Evolutionary conservation across 1,139 yeast genomes (phyloP), one percentile per base, ranked within the genome.

Genomic region (Taphrina pruni): DNA sequence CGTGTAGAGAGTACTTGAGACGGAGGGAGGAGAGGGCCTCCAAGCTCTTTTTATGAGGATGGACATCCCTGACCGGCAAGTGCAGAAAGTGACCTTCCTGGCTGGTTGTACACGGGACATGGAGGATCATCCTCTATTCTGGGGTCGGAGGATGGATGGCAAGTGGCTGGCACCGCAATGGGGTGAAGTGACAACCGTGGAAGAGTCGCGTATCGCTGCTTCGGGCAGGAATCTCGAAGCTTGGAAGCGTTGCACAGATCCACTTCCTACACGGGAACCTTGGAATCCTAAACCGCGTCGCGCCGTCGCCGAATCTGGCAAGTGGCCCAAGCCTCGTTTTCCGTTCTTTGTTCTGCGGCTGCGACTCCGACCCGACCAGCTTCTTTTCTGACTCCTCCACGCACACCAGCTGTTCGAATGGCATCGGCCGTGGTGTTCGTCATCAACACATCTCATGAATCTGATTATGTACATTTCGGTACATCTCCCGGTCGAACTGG

Each of bases 141-240:
- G 14, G 43, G 43, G 43, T 9, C 14, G 43, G 43, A 39, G 43
- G 43, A 39, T 39, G 43, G 43, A 14, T 9, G 11, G 43, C 43
- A 39, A 45, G 48, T 45, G 48, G 48, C 48, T 45, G 48, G 48
- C n/a, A 45, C 48, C 48, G 48, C 48, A 45, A 45, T 6, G 48
- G 48, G 48, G 32, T 26, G 32, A 26, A 4, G 4, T 26, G 32
- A 26, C 32, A 26, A 26, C 32, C 32, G 32, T 26, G 32, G 32
- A 26, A 26, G 32, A 26, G 32, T 26, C 32, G 32, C 32, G 32
- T 26, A 11, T 45, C 48, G 48, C 48, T 45, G 48, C 48, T 45
- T 45, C n/a, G 48, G 48, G 48, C 48, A 45, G 20, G 20, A 7
- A 14, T 45, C 48, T 45, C 48, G 43, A 39, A 39, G 43, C 32